Evolutionary conservation across 2,329 filamentous ascomycete genomes (phyloP), one percentile per base, ranked within the genome.

Genomic region (Didymella segeticola): DNA sequence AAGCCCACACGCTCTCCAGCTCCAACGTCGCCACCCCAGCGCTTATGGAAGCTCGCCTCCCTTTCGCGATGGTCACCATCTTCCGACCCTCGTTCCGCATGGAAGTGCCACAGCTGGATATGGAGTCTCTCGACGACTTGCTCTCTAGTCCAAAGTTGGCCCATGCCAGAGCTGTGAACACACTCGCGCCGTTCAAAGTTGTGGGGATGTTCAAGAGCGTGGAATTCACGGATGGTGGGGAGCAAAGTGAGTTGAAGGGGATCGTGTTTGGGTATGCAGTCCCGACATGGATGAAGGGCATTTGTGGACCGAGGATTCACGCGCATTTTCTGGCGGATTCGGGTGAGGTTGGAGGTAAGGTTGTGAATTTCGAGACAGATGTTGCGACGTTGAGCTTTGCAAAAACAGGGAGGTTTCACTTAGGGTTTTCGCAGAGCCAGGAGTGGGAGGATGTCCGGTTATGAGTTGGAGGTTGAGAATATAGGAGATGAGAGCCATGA

Each of bases 341-440:
- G 19, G 71, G 69, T 46, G 65, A 63, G 43, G 57, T 63, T 14
- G 77, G 76, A 4, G 76, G 75, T 0, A 62, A 65, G 19, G 71
- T 78, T 8, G 52, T 63, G 17, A 69, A 76, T 26, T 78, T 79
- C 47, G 71, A 72, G 52, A 73, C 70, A 29, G 69, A 70, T 3
- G 71, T 68, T 19, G 71, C 65, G 10, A 64, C 54, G 15, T 51
- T 79, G 47, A 68, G 71, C 31, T 77, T 72, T 66, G 71, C 73
- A 2, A 77, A 75, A 49, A 76, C 73, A 37, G 76, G 75, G 11
- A 66, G 75, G 30, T 77, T 77, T 50, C 77, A 78, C 63, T 54
- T 79, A 23, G 76, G 75, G 0, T 77, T 79, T 37, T 75, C 77
- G 20, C 71, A 75, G 39, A 76, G 73, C 37, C 70, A 72, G 4